Evolutionary conservation across 2,329 filamentous ascomycete genomes (phyloP).

Genomic region (Stagonosporopsis vannaccii): DNA sequence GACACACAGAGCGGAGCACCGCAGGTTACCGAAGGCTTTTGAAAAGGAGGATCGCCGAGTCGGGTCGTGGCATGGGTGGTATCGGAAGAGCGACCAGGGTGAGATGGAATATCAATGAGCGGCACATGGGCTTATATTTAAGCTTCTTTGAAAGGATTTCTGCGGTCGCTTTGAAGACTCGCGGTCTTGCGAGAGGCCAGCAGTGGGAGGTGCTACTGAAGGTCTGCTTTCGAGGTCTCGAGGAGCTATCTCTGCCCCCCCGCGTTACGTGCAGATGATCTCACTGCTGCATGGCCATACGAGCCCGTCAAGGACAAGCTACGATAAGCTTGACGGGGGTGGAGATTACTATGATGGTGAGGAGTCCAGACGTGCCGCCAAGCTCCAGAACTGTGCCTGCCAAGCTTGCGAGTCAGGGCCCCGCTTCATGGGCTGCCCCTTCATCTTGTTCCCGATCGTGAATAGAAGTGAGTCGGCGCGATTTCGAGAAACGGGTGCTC

Average conservation of each 20-base stretch:
- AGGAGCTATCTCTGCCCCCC: not conserved
- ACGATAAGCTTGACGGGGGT: constrained; percentile 7
- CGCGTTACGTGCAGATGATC: not conserved
- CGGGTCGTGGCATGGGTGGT: not conserved
- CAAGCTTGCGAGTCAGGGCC: constrained; percentile 13
- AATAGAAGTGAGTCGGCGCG: not conserved
- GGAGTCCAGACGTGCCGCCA: not conserved
- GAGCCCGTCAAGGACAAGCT: not conserved
- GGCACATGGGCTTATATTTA: not conserved
- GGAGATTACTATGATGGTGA: constrained; percentile 8
- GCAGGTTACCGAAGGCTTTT: not conserved
- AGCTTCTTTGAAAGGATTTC: not conserved
- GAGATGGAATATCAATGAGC: not conserved
- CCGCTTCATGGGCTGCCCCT: constrained; percentile 4
- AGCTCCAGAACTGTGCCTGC: not conserved
- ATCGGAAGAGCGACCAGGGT: not conserved
- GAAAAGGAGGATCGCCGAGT: constrained; percentile 9
- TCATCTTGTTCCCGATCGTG: constrained; percentile 4
- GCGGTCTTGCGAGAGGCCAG: not conserved
- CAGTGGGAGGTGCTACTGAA: not conserved
- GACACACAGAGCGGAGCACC: constrained; percentile 4
- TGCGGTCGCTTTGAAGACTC: not conserved
- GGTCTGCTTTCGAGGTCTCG: not conserved
- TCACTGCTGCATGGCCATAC: not conserved
- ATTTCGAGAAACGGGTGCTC: not conserved